Evolutionary conservation across 1,139 yeast species (phyloP).

Genomic region (Diutina neorugosa): DNA sequence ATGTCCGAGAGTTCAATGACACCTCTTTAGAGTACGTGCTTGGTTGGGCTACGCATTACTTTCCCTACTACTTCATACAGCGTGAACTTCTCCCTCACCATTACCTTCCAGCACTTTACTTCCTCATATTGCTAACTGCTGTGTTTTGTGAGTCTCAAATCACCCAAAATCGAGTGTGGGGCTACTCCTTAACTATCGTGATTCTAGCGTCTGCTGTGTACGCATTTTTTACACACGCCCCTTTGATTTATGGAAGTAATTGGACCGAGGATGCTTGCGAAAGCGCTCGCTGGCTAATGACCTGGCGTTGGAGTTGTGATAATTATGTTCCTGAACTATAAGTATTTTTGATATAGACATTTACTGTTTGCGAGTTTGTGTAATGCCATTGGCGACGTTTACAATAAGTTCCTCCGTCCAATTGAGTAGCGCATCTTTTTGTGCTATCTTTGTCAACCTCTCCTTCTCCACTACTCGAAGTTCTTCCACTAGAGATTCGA

Average conservation of each 20-base stretch:
- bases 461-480: slow-evolving; percentile 50
- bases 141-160: slow-evolving; percentile 22
- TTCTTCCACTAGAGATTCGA: slow-evolving; percentile 52
- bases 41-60: slow-evolving; percentile 26
- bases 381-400: slow-evolving; percentile 20
- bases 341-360: background rate
- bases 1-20: slow-evolving; percentile 12
- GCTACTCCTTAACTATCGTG: slow-evolving; percentile 11
- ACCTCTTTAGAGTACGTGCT: slow-evolving; percentile 16
- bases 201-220: slow-evolving; percentile 11
- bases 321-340: slow-evolving; percentile 7
- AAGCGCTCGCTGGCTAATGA: slow-evolving; percentile 17
- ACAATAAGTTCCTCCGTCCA: slow-evolving; percentile 63
- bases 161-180: slow-evolving; percentile 12
- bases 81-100: slow-evolving; percentile 28
- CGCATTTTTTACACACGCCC: slow-evolving; percentile 14
- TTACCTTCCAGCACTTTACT: slow-evolving; percentile 25
- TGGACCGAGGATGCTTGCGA: slow-evolving; percentile 22
- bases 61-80: slow-evolving; percentile 22
- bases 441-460: slow-evolving; percentile 43
- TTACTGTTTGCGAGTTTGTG: background rate
- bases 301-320: slow-evolving; percentile 27
- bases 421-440: slow-evolving; percentile 52
- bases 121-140: slow-evolving; percentile 20
- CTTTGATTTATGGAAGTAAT: slow-evolving; percentile 22